A percentile compares a stretch with the other conserved stretches of the same genome.
phyloP scores from a whole-genome alignment of 257 asterid species.

The Jasminum sambac region DNA sequence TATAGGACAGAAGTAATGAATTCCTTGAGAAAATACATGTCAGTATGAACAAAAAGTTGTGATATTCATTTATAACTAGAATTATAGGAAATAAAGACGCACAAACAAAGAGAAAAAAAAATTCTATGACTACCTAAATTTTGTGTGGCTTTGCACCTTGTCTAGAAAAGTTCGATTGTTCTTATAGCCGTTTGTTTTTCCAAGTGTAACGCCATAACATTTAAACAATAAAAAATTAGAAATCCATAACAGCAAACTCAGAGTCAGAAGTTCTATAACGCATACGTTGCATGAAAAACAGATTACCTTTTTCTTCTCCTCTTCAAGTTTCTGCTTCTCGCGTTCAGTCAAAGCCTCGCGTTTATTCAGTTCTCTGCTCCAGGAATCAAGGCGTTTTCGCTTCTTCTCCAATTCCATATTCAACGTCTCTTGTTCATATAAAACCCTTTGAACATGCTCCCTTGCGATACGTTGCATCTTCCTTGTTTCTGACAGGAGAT shows the following conservation, averaged over 20 bases:
- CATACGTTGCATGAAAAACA: not conserved
- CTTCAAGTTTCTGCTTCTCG: slow-evolving; percentile 82
- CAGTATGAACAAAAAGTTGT: not conserved
- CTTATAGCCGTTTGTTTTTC: not conserved
- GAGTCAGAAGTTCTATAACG: slow-evolving; percentile 2
- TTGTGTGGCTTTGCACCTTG: not conserved
- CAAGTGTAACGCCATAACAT: not conserved
- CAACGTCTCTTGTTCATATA: slow-evolving; percentile 71
- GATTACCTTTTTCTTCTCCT: slow-evolving; percentile 70
- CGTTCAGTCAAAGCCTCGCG: slow-evolving; percentile 81
- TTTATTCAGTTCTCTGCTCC: slow-evolving; percentile 80
- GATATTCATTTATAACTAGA: not conserved
- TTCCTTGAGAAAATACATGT: not conserved
- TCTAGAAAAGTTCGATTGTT: not conserved
- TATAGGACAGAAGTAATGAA: not conserved
- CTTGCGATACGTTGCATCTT: slow-evolving; percentile 74
- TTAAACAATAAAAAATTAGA: slow-evolving; percentile 1
- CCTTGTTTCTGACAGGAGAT: slow-evolving; percentile 56
- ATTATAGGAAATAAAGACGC: not conserved
- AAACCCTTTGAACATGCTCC: slow-evolving; percentile 65
- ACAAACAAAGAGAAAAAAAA: not conserved
- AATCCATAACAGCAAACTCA: not conserved
- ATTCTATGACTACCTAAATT: not conserved
- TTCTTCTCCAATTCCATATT: slow-evolving; percentile 64
- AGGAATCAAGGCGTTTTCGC: slow-evolving; percentile 60